Evolutionary conservation across 2,329 filamentous ascomycete genomes (phyloP).

Genomic region (Hypoxylon sp.): DNA sequence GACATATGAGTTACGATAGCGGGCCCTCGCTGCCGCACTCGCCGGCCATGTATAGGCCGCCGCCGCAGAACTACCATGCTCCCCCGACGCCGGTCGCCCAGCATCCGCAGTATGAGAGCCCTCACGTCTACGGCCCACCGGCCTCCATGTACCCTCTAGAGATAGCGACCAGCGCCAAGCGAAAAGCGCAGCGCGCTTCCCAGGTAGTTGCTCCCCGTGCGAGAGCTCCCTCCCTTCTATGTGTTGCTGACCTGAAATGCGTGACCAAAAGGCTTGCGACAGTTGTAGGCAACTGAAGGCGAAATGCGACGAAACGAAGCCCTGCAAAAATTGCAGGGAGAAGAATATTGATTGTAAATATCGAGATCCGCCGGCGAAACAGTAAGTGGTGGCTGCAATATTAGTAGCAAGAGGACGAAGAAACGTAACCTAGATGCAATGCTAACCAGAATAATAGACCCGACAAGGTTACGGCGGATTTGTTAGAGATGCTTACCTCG

Average conservation of each 20-base stretch:
- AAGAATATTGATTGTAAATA: slow-evolving; percentile 87
- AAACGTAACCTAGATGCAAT: neutral
- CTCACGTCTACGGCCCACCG: slow-evolving; percentile 52
- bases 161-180: slow-evolving; percentile 59
- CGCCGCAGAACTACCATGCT: slow-evolving; percentile 40
- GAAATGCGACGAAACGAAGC: slow-evolving; percentile 88
- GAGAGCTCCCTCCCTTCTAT: slow-evolving; percentile 1
- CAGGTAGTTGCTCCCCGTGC: slow-evolving; percentile 57
- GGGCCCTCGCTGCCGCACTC: slow-evolving; percentile 56
- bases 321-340: slow-evolving; percentile 87
- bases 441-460: slow-evolving; percentile 51
- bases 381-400: too few relatives aligned
- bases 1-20: slow-evolving; percentile 64
- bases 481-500: slow-evolving; percentile 62
- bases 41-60: slow-evolving; percentile 47
- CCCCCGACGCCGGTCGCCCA: slow-evolving; percentile 44
- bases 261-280: slow-evolving; percentile 81
- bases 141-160: slow-evolving; percentile 48
- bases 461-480: slow-evolving; percentile 68
- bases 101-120: slow-evolving; percentile 43
- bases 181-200: slow-evolving; percentile 71
- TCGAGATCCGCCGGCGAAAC: slow-evolving; percentile 88
- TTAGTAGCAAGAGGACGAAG: neutral
- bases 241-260: slow-evolving; percentile 39
- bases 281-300: slow-evolving; percentile 87